These are phyloP conservation scores for Paspalum notatum DNA, from an alignment of 176 grass and related monocot genomes.

Conservation along the genomic window DNA sequence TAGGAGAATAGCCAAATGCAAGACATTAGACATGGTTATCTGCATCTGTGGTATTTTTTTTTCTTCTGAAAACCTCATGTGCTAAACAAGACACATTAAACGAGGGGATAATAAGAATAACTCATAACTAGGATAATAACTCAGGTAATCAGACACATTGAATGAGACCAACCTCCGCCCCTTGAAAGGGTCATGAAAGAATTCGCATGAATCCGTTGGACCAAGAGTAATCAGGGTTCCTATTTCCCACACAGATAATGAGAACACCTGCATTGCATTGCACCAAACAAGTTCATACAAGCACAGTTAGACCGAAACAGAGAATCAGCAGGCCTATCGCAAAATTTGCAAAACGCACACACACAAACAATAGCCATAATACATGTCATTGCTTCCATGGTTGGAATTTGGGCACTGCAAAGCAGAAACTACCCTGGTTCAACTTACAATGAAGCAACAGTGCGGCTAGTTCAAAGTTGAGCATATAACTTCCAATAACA, in stretches of 20 bases:
- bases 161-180: constrained; percentile 64
- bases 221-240: constrained; percentile 78
- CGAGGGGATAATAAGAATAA: no score
- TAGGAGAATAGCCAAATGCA: not conserved
- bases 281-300: constrained; percentile 39
- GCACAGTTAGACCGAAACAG: not conserved
- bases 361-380: not conserved
- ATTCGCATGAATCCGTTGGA: constrained; percentile 84
- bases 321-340: not conserved
- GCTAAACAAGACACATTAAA: no score
- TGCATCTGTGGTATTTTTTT: not conserved
- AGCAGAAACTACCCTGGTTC: constrained; percentile 1
- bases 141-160: not conserved
- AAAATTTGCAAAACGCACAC: constrained; percentile 5
- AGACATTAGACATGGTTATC: not conserved
- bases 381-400: not conserved
- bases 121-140: not conserved
- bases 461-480: not conserved
- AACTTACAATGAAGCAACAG: constrained; percentile 25
- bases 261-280: constrained; percentile 63
- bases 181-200: constrained; percentile 94
- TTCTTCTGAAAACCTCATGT: not conserved
- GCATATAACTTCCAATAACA: not conserved
- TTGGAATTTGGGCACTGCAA: not conserved
- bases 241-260: constrained; percentile 83